Base-by-base conservation (phyloP, 2,329 filamentous ascomycete genomes). In the Graphiopsis chlorocephala region DNA sequence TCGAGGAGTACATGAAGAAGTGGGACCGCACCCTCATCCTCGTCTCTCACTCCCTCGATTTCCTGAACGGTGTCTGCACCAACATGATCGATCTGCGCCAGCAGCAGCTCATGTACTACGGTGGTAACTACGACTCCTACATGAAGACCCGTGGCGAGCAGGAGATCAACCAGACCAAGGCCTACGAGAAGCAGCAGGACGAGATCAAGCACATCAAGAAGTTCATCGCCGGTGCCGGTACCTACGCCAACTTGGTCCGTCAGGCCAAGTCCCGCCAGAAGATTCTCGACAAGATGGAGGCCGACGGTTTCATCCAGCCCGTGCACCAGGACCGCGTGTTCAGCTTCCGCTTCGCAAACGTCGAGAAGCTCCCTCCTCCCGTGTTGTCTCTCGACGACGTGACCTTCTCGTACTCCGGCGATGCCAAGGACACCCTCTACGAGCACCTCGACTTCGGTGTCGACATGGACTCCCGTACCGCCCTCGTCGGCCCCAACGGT, bases 201-300 rank as follows among this genome's bases (percentile, higher is more conserved):
- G 95, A 99, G 84, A 99, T 99, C 79, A 86, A 88, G 72, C 96
- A 99, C 85, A 99, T 99, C 86, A 98, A 99, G 86, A 97, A 98
- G 83, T 99, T 99, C 86, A 99, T 99, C 79, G 95, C 96, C 76
- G 97, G 94, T 68, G 95, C 95, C 65, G 95, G 96, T 93, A 99
- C 95, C 67, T 99, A 99, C 77, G 95, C 96, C 87, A 99, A 99
- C 85, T 86, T 99, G 84, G 95, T 99, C 77, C 88, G 92, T 79
- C 95, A 99, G 83, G 96, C 96, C 81, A 99, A 99, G 86, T 98
- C 95, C 50, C 89, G 95, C 70, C 95, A 99, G 82, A 99, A 99
- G 92, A 98, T 98, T 80, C 86, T 98, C 71, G 95, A 99, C 87
- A 99, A 99, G 89, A 99, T 99, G 95, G 94, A 98, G 86, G 95